Conservation (phyloP, 1,284 basidiomycete genomes). For the Amylostereum areolatum region DNA sequence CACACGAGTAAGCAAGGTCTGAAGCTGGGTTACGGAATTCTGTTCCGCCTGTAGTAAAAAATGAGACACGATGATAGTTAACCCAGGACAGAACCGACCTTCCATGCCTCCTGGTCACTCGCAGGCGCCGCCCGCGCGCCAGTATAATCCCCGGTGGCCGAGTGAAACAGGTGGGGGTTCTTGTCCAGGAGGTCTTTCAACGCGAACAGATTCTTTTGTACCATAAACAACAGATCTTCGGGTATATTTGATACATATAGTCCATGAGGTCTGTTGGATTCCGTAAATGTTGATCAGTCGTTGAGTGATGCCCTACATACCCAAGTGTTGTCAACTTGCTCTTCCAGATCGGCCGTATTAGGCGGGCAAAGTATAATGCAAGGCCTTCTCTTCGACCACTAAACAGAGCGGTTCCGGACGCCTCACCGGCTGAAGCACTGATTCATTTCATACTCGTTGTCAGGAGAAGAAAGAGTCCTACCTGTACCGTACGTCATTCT, state of each 20-base stretch:
- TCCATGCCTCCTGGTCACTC: constrained; percentile 78
- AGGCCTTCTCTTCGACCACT: constrained; percentile 90
- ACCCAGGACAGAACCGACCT: constrained; percentile 35
- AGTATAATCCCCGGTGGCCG: constrained; percentile 60
- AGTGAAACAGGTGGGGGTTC: constrained; percentile 77
- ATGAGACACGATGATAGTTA: background rate
- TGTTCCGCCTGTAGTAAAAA: constrained; percentile 63
- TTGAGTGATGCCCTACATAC: constrained; percentile 29
- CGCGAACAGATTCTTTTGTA: constrained; percentile 76
- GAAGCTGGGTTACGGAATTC: constrained; percentile 68
- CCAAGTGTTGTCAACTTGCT: constrained; percentile 61
- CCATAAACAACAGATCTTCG: constrained; percentile 56
- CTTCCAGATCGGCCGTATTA: constrained; percentile 87
- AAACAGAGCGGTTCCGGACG: constrained; percentile 70
- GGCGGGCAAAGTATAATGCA: constrained; percentile 80
- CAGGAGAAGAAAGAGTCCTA: constrained; percentile 21
- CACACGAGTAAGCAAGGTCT: constrained; percentile 70
- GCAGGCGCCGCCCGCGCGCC: constrained; percentile 46
- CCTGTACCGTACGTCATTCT: constrained; percentile 66
- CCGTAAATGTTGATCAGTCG: too few relatives aligned
- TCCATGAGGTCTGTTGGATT: constrained; percentile 30
- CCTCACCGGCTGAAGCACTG: constrained; percentile 40
- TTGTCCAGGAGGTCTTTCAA: constrained; percentile 73
- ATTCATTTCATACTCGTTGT: background rate
- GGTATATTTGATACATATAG: constrained; percentile 52